Conservation (phyloP, 2,329 filamentous ascomycete genomes). For the Ophiostoma tasmaniense region DNA sequence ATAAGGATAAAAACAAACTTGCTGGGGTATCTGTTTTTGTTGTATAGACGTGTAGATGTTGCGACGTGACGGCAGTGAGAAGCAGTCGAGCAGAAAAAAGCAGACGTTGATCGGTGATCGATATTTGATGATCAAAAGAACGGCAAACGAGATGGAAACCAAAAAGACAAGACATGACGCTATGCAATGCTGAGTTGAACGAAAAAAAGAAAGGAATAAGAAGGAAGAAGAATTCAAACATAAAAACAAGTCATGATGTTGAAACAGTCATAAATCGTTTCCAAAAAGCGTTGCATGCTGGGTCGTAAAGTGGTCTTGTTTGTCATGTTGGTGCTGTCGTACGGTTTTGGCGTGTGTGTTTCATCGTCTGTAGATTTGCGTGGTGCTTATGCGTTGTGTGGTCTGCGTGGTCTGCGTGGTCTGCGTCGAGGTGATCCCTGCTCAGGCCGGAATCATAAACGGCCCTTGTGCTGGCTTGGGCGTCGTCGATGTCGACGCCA, state of each 20-base stretch:
- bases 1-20: background rate
- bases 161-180: background rate
- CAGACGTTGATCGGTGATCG: background rate
- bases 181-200: constrained; percentile 1
- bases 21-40: constrained; percentile 7
- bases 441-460: background rate
- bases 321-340: background rate
- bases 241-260: constrained; percentile 5
- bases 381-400: background rate
- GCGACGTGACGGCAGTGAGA: background rate
- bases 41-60: background rate
- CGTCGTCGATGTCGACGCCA: background rate
- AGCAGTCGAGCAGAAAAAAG: background rate
- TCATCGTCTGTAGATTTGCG: background rate
- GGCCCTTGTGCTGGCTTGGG: background rate
- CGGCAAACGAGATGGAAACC: background rate
- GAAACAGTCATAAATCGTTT: constrained; percentile 3
- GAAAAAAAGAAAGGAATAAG: background rate
- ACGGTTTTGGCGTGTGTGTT: background rate
- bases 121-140: background rate
- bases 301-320: background rate
- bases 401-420: background rate
- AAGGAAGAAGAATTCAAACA: constrained; percentile 11
- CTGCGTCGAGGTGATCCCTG: too few relatives aligned
- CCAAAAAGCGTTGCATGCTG: constrained; percentile 2